Evolutionary conservation across 495 filamentous ascomycete genomes (phyloP).

Genomic region (Penicillium chermesinum): DNA sequence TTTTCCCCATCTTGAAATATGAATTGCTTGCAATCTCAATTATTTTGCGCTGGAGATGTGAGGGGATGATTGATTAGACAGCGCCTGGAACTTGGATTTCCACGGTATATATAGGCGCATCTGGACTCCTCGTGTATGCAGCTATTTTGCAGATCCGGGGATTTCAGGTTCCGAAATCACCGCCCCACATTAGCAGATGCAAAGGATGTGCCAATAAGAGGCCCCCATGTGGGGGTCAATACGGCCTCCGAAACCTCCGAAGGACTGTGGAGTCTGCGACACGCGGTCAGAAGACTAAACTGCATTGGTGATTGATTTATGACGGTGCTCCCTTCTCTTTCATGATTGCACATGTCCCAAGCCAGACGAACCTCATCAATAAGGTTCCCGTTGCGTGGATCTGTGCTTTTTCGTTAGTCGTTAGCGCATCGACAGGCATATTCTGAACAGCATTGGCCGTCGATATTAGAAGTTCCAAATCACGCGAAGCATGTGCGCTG

Average conservation of each 20-base stretch:
- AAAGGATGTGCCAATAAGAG: too few relatives aligned
- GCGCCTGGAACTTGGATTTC: background rate
- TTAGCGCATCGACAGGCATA: constrained; percentile 2
- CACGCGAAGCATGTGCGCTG: constrained; percentile 4
- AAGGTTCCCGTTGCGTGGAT: constrained; percentile 6
- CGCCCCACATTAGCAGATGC: background rate
- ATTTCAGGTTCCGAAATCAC: background rate
- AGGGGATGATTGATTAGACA: background rate
- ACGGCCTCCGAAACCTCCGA: too few relatives aligned
- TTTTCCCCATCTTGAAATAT: background rate
- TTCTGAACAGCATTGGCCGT: constrained; percentile 11
- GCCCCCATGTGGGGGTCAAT: too few relatives aligned
- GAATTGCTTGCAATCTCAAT: background rate
- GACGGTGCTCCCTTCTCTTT: too few relatives aligned
- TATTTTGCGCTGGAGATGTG: background rate
- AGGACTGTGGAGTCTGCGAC: too few relatives aligned
- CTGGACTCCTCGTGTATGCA: too few relatives aligned
- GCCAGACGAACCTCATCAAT: constrained; percentile 16
- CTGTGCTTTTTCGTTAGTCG: background rate
- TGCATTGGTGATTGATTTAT: too few relatives aligned
- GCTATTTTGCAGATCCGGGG: background rate
- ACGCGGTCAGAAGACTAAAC: too few relatives aligned
- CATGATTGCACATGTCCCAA: constrained; percentile 16
- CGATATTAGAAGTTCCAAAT: constrained; percentile 17
- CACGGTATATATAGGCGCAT: background rate